Base-by-base conservation (phyloP, 202 grass and related monocot species). In the Hordeum pubiflorum region DNA sequence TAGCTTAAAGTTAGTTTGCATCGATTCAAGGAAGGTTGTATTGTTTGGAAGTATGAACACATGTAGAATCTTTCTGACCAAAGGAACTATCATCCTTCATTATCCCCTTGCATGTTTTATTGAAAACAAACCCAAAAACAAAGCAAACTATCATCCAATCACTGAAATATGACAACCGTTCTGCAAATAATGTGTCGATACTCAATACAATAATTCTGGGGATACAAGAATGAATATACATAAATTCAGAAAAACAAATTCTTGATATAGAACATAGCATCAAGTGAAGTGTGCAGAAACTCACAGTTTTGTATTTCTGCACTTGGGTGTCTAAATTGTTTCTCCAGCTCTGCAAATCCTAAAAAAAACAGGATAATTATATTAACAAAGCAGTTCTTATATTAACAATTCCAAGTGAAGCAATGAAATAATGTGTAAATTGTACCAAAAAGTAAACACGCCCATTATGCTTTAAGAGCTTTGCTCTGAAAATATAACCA, bases 271-370 rank as follows among this genome's bases (percentile, higher is more conserved):
- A 58, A 59, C 34, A 52, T 11, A 63, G n/a, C 17, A 78, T 59
- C 22, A 83, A 55, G 0, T 59, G 22, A 74, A 68, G 10, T 15
- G 20, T 10, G 6, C 10, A 76, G 15, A 60, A 85, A 91, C 86
- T 81, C 63, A 97, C 90, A 81, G 73, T 80, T 89, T 89, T 91
- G 86, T 97, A 97, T 69, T 92, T 97, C 27, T 85, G 87, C 67
- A 93, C 93, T 81, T 97, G 88, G 31, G 90, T 93, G 46, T 92
- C 90, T 71, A 96, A 79, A 89, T 90, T 97, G 63, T 27, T 81
- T 68, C 88, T 93, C 93, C 93, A 97, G 58, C 24, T 91, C 59
- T 87, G 88, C 77, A 97, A 87, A 91, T 93, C 86, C 90, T 97
- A 70, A 85, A 32, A 32, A 6, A 5, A 61, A 83, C 1, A 63